Evolutionary conservation across 2,329 filamentous ascomycete species (phyloP), one percentile per base, ranked within the genome.

Genomic region (Cladophialophora immunda): DNA sequence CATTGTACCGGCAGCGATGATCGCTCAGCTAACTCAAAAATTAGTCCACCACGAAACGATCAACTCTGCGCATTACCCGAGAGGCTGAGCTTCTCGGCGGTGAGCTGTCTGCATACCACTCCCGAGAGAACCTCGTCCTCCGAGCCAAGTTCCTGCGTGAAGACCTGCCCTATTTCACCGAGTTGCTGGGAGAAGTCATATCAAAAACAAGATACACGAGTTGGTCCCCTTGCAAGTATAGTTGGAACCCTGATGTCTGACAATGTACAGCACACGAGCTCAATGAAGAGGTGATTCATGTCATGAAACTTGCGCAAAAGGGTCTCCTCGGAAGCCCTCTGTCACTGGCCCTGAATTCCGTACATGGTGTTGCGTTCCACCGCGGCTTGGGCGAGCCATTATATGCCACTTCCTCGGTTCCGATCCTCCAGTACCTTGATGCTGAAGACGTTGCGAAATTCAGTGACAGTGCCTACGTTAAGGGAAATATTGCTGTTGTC

Each of bases 111-210:
- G 86, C 94, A 72, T 92, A 92, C 81, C 93, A 97, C 84, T 94
- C 93, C 75, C 91, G 94, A 78, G 95, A 99, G 86, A 93, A 93
- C 78, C 84, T 99, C 71, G 89, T 99, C 68, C 84, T 99, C 76
- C 90, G 94, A 81, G 92, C 95, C 79, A 97, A 91, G 84, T 99
- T 99, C 87, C 89, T 99, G 73, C 90, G 93, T 79, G 90, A 95
- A 79, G 94, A 99, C 80, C 89, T 99, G 73, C 95, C 95, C 74
- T 99, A 98, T 88, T 99, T 97, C 81, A 89, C 93, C 76, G 95
- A 99, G 85, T 87, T 99, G 72, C 87, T 99, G 74, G 93, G 91
- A 77, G 96, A 99, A 85, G 92, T 97, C 75, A 86, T 95, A 76
- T 89, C 90, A 69, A 85, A 92, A 82, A 97, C 94, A 74, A 95